Base-by-base conservation (phyloP, 768 basidiomycete genomes). In the Omphalotus guepiniiformis region DNA sequence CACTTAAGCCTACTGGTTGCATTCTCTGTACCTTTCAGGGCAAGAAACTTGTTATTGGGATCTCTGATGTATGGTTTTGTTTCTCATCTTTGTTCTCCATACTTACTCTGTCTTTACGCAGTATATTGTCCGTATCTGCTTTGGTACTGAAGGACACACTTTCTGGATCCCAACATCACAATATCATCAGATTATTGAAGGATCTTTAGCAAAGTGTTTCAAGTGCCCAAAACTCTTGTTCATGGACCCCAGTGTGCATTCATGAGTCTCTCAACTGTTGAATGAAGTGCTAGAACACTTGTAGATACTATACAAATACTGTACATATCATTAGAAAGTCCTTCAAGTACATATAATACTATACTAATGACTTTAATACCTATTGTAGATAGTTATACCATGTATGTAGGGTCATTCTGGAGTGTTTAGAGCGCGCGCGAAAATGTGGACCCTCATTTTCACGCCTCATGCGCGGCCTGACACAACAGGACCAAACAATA, bases 221-320 rank as follows among this genome's bases (percentile, higher is more conserved):
- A 22, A 16, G 22, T 41, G 19, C 39, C 39, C 13, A 26, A 21
- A 8, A 18, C 9, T 8, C 19, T 22, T 22, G 22, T 41, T 22
- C 15, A 16, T 22, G 37, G 37, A 8, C 22, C 39, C 48, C 51
- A 43, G 18, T 49, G 39, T 16, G 4, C 6, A 11, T 42, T 35
- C 47, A 52, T 49, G 2, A 15, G 13, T 21, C 22, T 12, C 26
- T 52, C 51, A 5, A 49, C 32, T n/a, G n/a, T n/a, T n/a, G n/a
- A n/a, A n/a, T n/a, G n/a, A n/a, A n/a, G n/a, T n/a, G n/a, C n/a
- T n/a, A n/a, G n/a, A n/a, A n/a, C n/a, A n/a, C n/a, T n/a, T n/a
- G n/a, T n/a, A n/a, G n/a, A n/a, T n/a, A n/a, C n/a, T n/a, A n/a
- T n/a, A n/a, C n/a, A n/a, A n/a, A n/a, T n/a, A n/a, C n/a, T n/a